These are phyloP conservation scores for Amanita jacksonii DNA, from an alignment of 768 basidiomycete species.

Conservation along the genomic window DNA sequence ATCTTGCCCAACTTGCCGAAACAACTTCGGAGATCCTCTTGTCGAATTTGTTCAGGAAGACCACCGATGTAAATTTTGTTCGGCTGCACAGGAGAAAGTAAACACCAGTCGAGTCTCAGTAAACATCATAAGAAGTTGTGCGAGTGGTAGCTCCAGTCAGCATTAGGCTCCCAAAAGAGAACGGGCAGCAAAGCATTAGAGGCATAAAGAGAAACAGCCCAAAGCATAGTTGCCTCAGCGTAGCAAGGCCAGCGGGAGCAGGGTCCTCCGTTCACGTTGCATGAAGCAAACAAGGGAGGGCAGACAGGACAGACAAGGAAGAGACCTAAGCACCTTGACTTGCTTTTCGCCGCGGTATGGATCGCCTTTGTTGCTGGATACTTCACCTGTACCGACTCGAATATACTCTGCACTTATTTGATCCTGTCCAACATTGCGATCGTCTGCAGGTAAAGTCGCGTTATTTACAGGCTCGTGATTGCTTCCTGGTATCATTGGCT, in stretches of 20 bases:
- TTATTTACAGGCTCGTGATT: constrained; percentile 36
- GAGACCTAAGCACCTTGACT: constrained; percentile 82
- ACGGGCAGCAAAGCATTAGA: constrained; percentile 22
- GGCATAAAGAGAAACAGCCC: constrained; percentile 26
- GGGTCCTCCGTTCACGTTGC: constrained; percentile 10
- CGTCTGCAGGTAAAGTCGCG: constrained; percentile 38
- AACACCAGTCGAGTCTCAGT: constrained; percentile 53
- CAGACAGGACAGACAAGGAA: constrained; percentile 24
- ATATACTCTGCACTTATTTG: constrained; percentile 42
- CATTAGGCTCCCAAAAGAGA: constrained; percentile 29
- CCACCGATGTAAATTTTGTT: constrained; percentile 92
- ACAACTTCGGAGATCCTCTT: constrained; percentile 78
- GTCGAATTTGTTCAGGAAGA: constrained; percentile 77
- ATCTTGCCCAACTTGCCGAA: constrained; percentile 81
- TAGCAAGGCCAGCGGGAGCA: constrained; percentile 27
- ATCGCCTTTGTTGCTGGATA: constrained; percentile 35
- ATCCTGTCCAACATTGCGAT: constrained; percentile 34
- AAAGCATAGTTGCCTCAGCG: constrained; percentile 28
- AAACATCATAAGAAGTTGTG: constrained; percentile 39
- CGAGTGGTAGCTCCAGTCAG: constrained; percentile 27
- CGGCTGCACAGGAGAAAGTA: constrained; percentile 70
- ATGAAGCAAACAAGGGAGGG: constrained; percentile 9
- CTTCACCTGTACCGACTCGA: constrained; percentile 38
- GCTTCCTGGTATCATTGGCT: constrained; percentile 31
- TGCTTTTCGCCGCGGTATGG: constrained; percentile 58